Percentiles rank a stretch among this genome's conserved stretches.
Evolutionary conservation across 108 stramenopile genomes (phyloP).

Genomic region (Skeletonema grethae): DNA sequence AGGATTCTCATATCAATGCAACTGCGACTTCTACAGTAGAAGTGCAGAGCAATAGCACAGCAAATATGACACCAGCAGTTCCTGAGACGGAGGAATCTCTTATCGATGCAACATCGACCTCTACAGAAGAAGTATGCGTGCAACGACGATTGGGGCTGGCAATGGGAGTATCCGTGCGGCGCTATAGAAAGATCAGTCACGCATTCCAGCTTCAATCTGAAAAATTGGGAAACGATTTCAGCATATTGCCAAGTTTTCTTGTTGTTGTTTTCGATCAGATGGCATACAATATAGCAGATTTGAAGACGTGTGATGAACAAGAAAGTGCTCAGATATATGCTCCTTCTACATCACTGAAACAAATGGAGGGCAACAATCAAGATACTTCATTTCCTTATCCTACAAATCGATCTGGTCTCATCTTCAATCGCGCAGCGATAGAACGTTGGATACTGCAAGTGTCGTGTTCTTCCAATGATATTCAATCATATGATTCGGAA

Average conservation of each 20-base stretch:
- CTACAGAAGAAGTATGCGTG: slow-evolving; percentile 17
- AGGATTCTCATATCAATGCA: too few species aligned
- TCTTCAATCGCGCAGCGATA: slow-evolving; percentile 27
- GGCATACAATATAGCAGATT: slow-evolving; percentile 12
- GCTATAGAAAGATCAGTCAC: slow-evolving; percentile 27
- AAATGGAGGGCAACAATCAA: neutral
- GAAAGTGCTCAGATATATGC: slow-evolving; percentile 12
- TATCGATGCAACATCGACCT: neutral
- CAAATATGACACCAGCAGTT: neutral
- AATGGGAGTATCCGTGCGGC: slow-evolving; percentile 23
- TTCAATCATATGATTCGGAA: neutral
- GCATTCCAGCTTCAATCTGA: neutral
- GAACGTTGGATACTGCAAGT: slow-evolving; percentile 17
- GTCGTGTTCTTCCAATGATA: slow-evolving; percentile 9
- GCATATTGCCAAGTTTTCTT: slow-evolving; percentile 18
- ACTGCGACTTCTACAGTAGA: too few species aligned
- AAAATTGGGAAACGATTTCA: neutral
- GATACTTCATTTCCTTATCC: slow-evolving; percentile 9
- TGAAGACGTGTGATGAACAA: slow-evolving; percentile 9
- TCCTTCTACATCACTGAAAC: slow-evolving; percentile 8
- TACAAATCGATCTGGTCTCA: slow-evolving; percentile 13
- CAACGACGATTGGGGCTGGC: slow-evolving; percentile 31
- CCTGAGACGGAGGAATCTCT: too few species aligned
- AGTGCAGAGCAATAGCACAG: neutral
- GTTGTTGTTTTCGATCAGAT: slow-evolving; percentile 22